Base-by-base conservation (phyloP, 495 filamentous ascomycete species). In the Penicillium roqueforti region DNA sequence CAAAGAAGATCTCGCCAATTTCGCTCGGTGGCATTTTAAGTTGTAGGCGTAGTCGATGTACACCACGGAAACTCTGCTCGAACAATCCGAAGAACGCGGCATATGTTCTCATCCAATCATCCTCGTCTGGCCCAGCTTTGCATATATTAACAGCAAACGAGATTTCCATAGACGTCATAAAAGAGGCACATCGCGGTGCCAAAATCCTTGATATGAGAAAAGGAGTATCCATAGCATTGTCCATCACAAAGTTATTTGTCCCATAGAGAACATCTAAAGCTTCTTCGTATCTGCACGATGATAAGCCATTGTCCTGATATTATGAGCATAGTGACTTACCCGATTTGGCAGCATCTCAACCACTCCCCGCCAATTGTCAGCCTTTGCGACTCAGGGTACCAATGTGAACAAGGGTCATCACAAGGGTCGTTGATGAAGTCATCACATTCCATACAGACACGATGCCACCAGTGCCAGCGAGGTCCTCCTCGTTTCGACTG, bases 401-500 rank as follows among this genome's bases (percentile, higher is more conserved):
- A n/a, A n/a, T n/a, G n/a, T 3, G 11, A n/a, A 48, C 54, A 56
- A 8, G 13, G 16, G 20, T 61, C 51, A 10, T 26, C 18, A 32
- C 8, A 16, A 13, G 16, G 19, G 19, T 58, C 55, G 14, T 50
- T 7, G 25, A 34, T 5, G 13, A 51, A 58, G 14, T 5, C 14
- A 40, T 53, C 29, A 9, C 13, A n/a, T n/a, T n/a, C n/a, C n/a
- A n/a, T n/a, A n/a, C n/a, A n/a, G n/a, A n/a, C n/a, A n/a, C n/a
- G n/a, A 34, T 62, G 59, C 44, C 45, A 53, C 59, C 59, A 62
- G 10, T 46, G 32, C 56, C 55, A 62, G 25, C 48, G 52, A 34
- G 22, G 43, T n/a, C n/a, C n/a, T n/a, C n/a, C 47, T 20, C 13
- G n/a, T n/a, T n/a, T n/a, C n/a, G n/a, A n/a, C n/a, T n/a, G n/a